Evolutionary conservation across 371 early-diverging fungal species (phyloP), one percentile per base, ranked within the genome.

Genomic region (Chytridiales sp.): DNA sequence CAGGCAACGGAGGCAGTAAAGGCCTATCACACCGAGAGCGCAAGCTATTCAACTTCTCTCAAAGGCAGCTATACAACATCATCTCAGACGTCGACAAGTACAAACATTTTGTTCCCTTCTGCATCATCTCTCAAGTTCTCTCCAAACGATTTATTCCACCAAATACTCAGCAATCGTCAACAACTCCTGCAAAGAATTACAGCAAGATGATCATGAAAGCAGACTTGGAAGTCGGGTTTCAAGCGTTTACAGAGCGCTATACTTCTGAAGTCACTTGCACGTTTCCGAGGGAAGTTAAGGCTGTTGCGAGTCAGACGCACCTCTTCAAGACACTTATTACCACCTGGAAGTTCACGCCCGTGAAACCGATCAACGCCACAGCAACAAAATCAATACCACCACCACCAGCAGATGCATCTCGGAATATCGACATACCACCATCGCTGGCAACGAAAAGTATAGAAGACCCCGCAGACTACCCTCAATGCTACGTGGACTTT

Each of bases 71-170:
- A 13, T 91, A 82, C 61, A 76, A 79, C 56, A 73, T 92, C 0
- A 88, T 91, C 26, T 74, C 89, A 22, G 86, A 89, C 73, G 87
- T 92, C 4, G 75, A 84, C 38, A 73, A 87, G 32, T 92, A 92
- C 64, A 59, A 79, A n/a, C 59, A 69, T 4, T 92, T 90, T 69
- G 77, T 92, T 15, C 93, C 91, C 4, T 91, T 83, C 72, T 92
- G 93, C 67, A 81, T 78, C 8, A 62, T 75, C 57, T 87, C 90
- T 9, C 60, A 65, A 40, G 83, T 89, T 34, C 77, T 84, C 13
- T 67, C 75, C 2, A 62, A 71, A 4, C 54, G 21, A 17, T 50
- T 67, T 11, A 38, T 48, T 13, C 48, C 56, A 11, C n/a, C n/a
- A n/a, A n/a, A n/a, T n/a, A n/a, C n/a, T 27, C 34, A 22, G 21